These are phyloP conservation scores for Pestalotiopsis sp. DNA, from an alignment of 2,329 filamentous ascomycete species.

Conservation along the genomic window DNA sequence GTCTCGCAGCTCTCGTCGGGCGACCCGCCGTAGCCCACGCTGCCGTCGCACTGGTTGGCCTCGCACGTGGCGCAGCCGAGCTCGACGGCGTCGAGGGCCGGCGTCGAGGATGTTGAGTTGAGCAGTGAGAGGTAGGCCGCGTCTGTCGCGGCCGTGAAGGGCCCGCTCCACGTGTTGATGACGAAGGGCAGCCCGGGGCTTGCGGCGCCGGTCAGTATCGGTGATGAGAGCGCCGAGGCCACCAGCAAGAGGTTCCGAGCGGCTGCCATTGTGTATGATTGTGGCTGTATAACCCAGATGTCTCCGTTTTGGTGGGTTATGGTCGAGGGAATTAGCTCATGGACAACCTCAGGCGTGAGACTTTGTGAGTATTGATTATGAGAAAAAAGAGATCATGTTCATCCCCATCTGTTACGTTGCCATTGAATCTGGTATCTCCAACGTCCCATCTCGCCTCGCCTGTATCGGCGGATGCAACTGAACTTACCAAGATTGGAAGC, in stretches of 20 bases:
- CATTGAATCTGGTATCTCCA: background rate
- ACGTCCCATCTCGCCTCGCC: background rate
- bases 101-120: conserved; percentile 27
- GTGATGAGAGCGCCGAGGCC: background rate
- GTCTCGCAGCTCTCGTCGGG: conserved; percentile 59
- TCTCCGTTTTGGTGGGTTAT: background rate
- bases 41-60: conserved; percentile 53
- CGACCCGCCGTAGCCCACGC: conserved; percentile 56
- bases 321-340: background rate
- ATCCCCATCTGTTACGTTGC: background rate
- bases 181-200: conserved; percentile 46
- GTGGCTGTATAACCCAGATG: background rate
- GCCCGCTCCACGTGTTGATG: conserved; percentile 57
- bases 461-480: background rate
- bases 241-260: background rate
- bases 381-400: background rate
- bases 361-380: background rate
- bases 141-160: conserved; percentile 53
- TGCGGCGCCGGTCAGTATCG: background rate
- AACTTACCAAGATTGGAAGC: background rate
- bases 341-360: background rate
- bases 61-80: conserved; percentile 55
- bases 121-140: conserved; percentile 48
- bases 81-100: conserved; percentile 52
- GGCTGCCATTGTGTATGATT: background rate